Evolutionary conservation across 2,329 filamentous ascomycete genomes (phyloP).

Genomic region (Dactylonectria estremocensis): DNA sequence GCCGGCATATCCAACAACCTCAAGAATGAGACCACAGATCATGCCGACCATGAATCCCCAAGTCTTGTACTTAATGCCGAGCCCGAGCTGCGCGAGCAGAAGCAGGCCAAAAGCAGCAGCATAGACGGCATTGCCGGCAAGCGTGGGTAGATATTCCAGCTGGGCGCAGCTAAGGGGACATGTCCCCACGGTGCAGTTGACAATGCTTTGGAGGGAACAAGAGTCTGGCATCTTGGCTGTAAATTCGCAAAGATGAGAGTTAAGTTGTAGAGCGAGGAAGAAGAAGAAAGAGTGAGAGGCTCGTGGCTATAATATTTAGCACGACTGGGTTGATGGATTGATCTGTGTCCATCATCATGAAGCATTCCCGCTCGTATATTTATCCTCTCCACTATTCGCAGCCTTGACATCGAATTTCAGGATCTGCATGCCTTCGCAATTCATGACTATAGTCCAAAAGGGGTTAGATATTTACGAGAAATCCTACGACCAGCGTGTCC

Average conservation of each 20-base stretch:
- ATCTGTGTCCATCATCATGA: neutral
- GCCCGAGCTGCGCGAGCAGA: constrained; percentile 55
- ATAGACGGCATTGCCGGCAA: constrained; percentile 48
- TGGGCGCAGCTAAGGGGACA: constrained; percentile 55
- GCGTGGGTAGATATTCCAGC: constrained; percentile 58
- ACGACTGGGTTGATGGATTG: neutral
- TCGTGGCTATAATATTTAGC: neutral
- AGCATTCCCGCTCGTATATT: no score
- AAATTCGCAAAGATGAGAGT: neutral
- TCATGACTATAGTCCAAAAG: neutral
- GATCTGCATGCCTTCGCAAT: neutral
- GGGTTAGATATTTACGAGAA: constrained; percentile 11
- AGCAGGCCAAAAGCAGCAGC: constrained; percentile 59
- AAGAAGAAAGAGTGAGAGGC: neutral
- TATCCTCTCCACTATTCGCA: neutral
- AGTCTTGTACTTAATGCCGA: constrained; percentile 56
- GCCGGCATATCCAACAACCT: constrained; percentile 73
- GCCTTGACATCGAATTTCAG: neutral
- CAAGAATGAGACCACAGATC: constrained; percentile 65
- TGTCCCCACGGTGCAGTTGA: constrained; percentile 59
- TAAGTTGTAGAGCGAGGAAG: constrained; percentile 2
- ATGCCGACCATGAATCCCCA: constrained; percentile 61
- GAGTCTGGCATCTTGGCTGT: constrained; percentile 9
- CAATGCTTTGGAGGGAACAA: constrained; percentile 16
- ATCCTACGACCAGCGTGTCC: no score